Evolutionary conservation across 495 filamentous ascomycete genomes (phyloP).

Genomic region (Podospora bellae-mahoneyi): DNA sequence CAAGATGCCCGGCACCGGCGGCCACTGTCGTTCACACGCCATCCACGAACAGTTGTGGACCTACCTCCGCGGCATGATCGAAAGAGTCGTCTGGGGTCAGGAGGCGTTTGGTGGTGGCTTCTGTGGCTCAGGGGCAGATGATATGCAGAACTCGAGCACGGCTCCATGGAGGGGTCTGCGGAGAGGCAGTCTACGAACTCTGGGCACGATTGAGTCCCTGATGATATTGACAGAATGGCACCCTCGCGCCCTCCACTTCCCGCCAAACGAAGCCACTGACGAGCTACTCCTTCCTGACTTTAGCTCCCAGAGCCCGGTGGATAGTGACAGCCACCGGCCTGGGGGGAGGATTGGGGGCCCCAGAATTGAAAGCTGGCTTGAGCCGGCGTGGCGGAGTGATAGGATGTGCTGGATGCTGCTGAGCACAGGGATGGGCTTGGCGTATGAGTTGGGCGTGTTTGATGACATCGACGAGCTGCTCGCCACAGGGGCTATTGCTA

Average conservation of each 20-base stretch:
- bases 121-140: constrained; percentile 68
- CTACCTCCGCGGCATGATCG: constrained; percentile 89
- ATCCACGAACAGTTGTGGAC: constrained; percentile 97
- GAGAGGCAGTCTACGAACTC: constrained; percentile 77
- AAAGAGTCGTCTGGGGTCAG: constrained; percentile 90
- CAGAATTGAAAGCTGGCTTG: constrained; percentile 89
- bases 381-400: constrained; percentile 93
- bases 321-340: constrained; percentile 43
- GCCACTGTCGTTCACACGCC: constrained; percentile 76
- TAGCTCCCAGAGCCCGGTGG: constrained; percentile 44
- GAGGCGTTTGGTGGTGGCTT: constrained; percentile 89
- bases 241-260: constrained; percentile 90
- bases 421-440: constrained; percentile 81
- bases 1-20: constrained; percentile 73
- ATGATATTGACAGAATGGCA: constrained; percentile 97
- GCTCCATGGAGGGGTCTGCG: constrained; percentile 56
- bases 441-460: constrained; percentile 93
- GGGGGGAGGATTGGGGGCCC: constrained; percentile 57
- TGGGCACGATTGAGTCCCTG: constrained; percentile 90
- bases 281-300: constrained; percentile 54
- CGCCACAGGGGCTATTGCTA: constrained; percentile 49
- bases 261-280: constrained; percentile 73
- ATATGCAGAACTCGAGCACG: constrained; percentile 60
- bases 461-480: constrained; percentile 69
- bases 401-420: constrained; percentile 99